Evolutionary conservation across 176 grass and related monocot genomes (phyloP).

Genomic region (maize (Zea mays)): DNA sequence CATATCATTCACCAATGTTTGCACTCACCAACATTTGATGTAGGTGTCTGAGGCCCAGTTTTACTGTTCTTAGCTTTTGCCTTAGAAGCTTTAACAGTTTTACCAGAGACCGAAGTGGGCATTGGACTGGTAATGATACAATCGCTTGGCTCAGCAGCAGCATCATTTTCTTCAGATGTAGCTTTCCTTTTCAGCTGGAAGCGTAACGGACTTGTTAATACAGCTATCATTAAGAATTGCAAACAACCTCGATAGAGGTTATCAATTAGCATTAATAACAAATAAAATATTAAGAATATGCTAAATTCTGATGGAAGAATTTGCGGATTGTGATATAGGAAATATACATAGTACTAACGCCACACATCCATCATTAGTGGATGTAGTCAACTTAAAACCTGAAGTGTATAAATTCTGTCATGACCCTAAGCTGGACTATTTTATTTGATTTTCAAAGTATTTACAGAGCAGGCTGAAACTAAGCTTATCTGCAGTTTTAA

Average conservation of each 20-base stretch:
- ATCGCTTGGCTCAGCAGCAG: conserved; percentile 65
- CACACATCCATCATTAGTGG: not conserved
- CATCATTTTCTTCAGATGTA: conserved; percentile 54
- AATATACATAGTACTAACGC: not conserved
- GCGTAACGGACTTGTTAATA: conserved; percentile 27
- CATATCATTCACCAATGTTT: conserved; percentile 25
- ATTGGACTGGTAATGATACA: conserved; percentile 71
- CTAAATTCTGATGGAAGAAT: conserved; percentile 20
- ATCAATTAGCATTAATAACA: conserved; percentile 9
- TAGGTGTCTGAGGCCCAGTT: conserved; percentile 66
- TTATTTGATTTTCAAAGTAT: not conserved
- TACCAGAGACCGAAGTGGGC: conserved; percentile 69
- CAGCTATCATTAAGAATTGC: conserved; percentile 18
- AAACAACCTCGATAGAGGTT: not conserved
- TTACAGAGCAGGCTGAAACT: not conserved
- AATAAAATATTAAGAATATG: conserved; percentile 17
- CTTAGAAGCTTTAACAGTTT: conserved; percentile 62
- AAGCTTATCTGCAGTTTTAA: conserved; percentile 9
- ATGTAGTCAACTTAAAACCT: conserved; percentile 1
- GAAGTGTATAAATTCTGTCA: not conserved
- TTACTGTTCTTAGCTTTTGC: conserved; percentile 76
- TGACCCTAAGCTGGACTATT: not conserved
- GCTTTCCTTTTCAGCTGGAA: conserved; percentile 77
- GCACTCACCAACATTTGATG: conserved; percentile 84
- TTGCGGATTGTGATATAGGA: not conserved